Evolutionary conservation across 305 asterid species (phyloP).

Genomic region (Solanum hybrid): DNA sequence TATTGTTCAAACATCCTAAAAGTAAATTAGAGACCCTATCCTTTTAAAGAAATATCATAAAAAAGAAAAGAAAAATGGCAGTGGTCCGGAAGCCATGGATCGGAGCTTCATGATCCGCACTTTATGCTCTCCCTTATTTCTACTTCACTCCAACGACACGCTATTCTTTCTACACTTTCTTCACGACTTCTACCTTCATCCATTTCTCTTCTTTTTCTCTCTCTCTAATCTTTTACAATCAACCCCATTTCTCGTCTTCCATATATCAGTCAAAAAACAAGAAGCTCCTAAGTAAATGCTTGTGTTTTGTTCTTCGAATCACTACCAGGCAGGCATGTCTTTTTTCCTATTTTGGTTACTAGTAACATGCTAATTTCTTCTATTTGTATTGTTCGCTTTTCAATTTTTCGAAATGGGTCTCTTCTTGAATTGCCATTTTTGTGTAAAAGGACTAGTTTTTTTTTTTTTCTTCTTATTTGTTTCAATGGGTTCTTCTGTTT

Average conservation of each 20-base stretch:
- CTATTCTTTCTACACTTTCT: conserved; percentile 6
- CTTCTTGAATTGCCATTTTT: not conserved
- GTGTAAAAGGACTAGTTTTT: not conserved
- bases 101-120: conserved; percentile 45
- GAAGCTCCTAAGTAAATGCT: conserved; percentile 12
- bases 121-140: conserved; percentile 7
- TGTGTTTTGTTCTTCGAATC: conserved; percentile 18
- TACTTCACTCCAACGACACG: not conserved
- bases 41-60: not conserved
- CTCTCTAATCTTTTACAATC: conserved; percentile 1
- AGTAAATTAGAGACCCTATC: not conserved
- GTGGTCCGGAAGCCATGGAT: conserved; percentile 29
- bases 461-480: not conserved
- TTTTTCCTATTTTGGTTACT: not conserved
- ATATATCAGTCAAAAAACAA: not conserved
- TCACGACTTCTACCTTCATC: not conserved
- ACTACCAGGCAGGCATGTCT: conserved; percentile 35
- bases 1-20: not conserved
- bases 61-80: not conserved
- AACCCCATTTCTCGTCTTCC: not conserved
- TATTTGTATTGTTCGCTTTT: not conserved
- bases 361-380: not conserved
- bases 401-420: not conserved
- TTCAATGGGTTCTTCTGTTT: conserved; percentile 8
- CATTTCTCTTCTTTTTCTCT: not conserved